Base-by-base conservation (phyloP, 495 filamentous ascomycete genomes). In the Xylaria curta region DNA sequence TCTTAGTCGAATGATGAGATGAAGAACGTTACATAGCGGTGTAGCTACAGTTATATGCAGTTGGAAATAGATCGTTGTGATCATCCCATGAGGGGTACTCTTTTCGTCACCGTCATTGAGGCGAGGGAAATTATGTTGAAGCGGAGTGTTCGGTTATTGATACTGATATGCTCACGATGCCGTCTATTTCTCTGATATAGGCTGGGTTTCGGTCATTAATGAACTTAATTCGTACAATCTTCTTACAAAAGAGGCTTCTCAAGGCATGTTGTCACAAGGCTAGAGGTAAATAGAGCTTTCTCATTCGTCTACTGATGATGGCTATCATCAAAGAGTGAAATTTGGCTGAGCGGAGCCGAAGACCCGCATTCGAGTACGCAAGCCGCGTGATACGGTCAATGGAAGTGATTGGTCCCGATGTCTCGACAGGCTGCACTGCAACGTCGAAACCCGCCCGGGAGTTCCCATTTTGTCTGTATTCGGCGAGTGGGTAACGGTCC, bases 401-500 rank as follows among this genome's bases (percentile, higher is more conserved):
- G 46, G 44, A n/a, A 56, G 24, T 44, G 36, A 56, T 56, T 67
- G 49, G 31, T 17, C 24, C 3, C 17, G 47, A 56, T 24, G 47
- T 56, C 49, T 54, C 10, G 65, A 54, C 49, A 6, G 31, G 28
- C 44, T 31, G 62, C 42, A 28, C 63, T 66, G 63, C 46, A 53
- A 66, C 26, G 17, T 36, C 49, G 65, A 67, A 56, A 44, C 47
- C 65, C 65, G 33, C 31, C 33, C 13, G 65, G 49, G 21, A 28
- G 13, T 17, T 24, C 9, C 33, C 33, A 40, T 67, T 13, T 8
- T 67, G 44, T 54, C 65, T 56, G 33, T 9, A 56, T 67, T 56
- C 17, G 28, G 65, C 33, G 49, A 44, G 65, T 67, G 65, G 65
- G 36, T 49, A 56, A 56, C 49, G 65, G 65, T 44, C 65, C 28